Base-by-base conservation (phyloP, 805 yeast genomes). In the Ogataea dorogensis region DNA sequence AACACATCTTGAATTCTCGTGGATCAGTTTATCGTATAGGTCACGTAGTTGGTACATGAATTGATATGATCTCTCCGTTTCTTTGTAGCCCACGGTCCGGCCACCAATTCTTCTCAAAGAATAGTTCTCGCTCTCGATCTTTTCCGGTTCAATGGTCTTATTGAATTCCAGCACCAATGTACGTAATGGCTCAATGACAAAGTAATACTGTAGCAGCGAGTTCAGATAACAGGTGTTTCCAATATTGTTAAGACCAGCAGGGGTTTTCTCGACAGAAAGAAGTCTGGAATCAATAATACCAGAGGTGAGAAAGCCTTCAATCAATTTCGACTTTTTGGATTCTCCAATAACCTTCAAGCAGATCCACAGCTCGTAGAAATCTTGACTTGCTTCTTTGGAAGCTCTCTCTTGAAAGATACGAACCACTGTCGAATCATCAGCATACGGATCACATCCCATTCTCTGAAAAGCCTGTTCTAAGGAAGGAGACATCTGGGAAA, bases 141-240 rank as follows among this genome's bases (percentile, higher is more conserved):
- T 38, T 19, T 46, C 49, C 30, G 41, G 38, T 25, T 48, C 50
- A 12, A 52, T 43, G 6, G 59, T 51, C 15, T 61, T 73, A 29
- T 75, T 67, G 49, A 84, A 88, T 2, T 66, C 50, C 35, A 85
- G 49, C 13, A 87, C 71, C 42, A 73, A 70, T 3, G 81, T 75
- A 40, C 97, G 70, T 24, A 93, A 65, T 0, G 96, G 97, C 38
- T 77, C 75, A 28, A 93, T 76, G 5, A 87, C 83, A 64, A 88
- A 93, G 58, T 87, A 91, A 53, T 83, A 91, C 56, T 91, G 98
- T 26, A 91, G 64, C 31, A 93, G 67, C 0, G 98, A 91, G 57
- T 93, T 91, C 58, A 93, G 67, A 50, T 89, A 89, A 60, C 98
- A 93, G 0, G 98, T 91, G 56, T 93, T 93, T 16, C 98, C 98